Base-by-base conservation (phyloP, 2,329 filamentous ascomycete genomes). In the Mycosphaerelloides madeirae region DNA sequence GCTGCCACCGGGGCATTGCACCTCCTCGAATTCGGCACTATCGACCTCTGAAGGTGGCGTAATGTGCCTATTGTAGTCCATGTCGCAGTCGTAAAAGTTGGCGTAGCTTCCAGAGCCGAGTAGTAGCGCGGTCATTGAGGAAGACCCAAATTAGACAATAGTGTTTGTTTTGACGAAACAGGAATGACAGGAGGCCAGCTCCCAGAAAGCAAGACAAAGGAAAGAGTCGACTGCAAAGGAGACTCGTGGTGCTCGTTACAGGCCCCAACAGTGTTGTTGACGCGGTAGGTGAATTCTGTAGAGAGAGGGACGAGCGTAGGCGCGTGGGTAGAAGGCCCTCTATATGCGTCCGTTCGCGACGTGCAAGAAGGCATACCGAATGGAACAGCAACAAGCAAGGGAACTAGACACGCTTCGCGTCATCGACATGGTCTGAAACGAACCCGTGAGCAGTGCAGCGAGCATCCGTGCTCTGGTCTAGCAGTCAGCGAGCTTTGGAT, bases 31-130 rank as follows among this genome's bases (percentile, higher is more conserved):
- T 29, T 51, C 51, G 37, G 54, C 53, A 19, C 50, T 38, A n/a
- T 55, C 57, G 43, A 65, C 55, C 34, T 63, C 55, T 29, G 62
- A 59, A 29, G 70, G 70, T 22, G 71, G 71, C 39, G 71, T 74
- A 48, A 68, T 60, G 43, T 72, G 68, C 57, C 69, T 67, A 25
- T 25, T 5, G 55, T 61, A 64, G 54, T 65, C 71, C 70, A 74
- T 66, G 41, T 62, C 52, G 50, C 59, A 20, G 57, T 49, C 52
- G 51, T 39, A 41, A 43, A 45, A 41, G 22, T 9, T 25, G 22
- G 52, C 12, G 35, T 22, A 43, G 46, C 50, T 54, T 38, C 50
- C 48, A 50, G 54, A 50, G 50, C 44, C 43, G 33, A 22, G 29
- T 39, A 37, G 43, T 39, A 37, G 43, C 28, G 45, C 29, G 37